Evolutionary conservation across 352 stramenopile species (phyloP).

Genomic region (Pythium scleroteichum): DNA sequence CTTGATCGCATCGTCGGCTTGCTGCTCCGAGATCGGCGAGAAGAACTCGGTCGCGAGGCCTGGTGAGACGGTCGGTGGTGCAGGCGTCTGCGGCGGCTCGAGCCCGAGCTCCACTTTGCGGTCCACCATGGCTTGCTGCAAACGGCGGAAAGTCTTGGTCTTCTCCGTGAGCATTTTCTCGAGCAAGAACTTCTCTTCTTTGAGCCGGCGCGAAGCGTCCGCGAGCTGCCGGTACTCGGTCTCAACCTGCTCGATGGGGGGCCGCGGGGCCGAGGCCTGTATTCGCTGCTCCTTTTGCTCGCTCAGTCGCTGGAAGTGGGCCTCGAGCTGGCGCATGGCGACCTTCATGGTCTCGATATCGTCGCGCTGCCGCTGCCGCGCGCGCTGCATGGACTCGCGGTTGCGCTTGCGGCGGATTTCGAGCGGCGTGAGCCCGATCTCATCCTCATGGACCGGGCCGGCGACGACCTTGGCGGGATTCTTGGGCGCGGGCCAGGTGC

Average conservation of each 20-base stretch:
- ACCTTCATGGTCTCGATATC: slow-evolving; percentile 31
- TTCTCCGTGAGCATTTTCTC: slow-evolving; percentile 55
- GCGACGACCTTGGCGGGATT: not conserved
- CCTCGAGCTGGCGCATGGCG: slow-evolving; percentile 20
- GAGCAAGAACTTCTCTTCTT: slow-evolving; percentile 61
- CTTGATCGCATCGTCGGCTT: slow-evolving; percentile 54
- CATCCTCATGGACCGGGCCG: slow-evolving; percentile 10
- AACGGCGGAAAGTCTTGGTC: slow-evolving; percentile 41
- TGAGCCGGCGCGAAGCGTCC: slow-evolving; percentile 52
- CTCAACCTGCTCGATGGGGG: slow-evolving; percentile 24
- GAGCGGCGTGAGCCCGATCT: slow-evolving; percentile 23
- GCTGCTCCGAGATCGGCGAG: slow-evolving; percentile 50
- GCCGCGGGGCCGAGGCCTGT: not conserved
- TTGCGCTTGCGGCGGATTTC: slow-evolving; percentile 36
- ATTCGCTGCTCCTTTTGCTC: slow-evolving; percentile 23
- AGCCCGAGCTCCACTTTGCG: slow-evolving; percentile 51
- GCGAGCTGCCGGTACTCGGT: slow-evolving; percentile 54
- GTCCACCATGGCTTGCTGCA: slow-evolving; percentile 52
- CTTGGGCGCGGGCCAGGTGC: not conserved
- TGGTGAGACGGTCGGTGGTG: slow-evolving; percentile 28
- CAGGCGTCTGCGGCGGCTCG: slow-evolving; percentile 33
- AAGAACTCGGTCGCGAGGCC: slow-evolving; percentile 39
- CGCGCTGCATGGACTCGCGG: slow-evolving; percentile 35
- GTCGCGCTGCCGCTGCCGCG: slow-evolving; percentile 23
- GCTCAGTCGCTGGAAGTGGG: slow-evolving; percentile 23